These are phyloP conservation scores for Zygnema cylindricum DNA, from an alignment of 139 green algal genomes.

Conservation along the genomic window DNA sequence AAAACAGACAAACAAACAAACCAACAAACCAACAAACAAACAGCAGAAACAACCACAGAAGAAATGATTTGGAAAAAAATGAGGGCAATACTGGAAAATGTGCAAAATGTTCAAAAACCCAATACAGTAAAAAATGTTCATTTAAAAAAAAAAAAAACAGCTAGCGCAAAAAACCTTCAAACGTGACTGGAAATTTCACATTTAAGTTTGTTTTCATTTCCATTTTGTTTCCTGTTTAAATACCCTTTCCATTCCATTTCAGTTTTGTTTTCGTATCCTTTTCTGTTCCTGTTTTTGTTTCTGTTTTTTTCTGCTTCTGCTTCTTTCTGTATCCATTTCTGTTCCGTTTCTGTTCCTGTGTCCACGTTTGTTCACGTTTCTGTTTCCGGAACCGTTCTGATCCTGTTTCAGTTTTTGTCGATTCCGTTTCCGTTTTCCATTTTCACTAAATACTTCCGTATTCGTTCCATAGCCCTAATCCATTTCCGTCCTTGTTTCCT, in stretches of 20 bases:
- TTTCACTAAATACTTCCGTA: not conserved
- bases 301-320: not conserved
- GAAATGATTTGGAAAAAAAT: not conserved
- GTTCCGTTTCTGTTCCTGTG: not conserved
- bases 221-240: not conserved
- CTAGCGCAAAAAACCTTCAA: too few relatives aligned
- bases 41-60: not conserved
- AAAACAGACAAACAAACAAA: not conserved
- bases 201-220: conserved; percentile 1
- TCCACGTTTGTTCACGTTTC: not conserved
- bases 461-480: not conserved
- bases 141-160: too few relatives aligned
- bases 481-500: not conserved
- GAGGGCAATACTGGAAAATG: not conserved
- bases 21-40: not conserved
- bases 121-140: not conserved
- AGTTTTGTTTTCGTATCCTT: not conserved
- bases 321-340: not conserved
- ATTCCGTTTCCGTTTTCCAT: not conserved
- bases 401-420: not conserved
- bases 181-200: too few relatives aligned
- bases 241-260: not conserved
- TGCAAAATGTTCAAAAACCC: too few relatives aligned
- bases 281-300: not conserved
- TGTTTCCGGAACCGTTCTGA: not conserved